Conservation (phyloP, 2,329 filamentous ascomycete genomes). For the Xylariaceae sp. region DNA sequence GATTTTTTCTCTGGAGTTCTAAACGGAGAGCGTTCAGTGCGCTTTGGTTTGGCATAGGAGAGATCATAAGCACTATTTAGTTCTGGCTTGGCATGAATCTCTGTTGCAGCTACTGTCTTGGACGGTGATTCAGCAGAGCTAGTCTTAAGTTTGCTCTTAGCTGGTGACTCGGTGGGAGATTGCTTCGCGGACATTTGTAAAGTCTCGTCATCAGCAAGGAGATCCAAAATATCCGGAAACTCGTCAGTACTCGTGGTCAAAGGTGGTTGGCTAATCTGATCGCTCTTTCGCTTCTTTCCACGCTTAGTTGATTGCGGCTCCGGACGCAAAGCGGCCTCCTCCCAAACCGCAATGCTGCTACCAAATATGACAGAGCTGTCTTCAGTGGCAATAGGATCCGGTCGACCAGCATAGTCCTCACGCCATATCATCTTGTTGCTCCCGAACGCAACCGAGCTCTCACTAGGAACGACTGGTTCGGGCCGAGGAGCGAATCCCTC, state of each 20-base stretch:
- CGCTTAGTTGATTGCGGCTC: slow-evolving; percentile 45
- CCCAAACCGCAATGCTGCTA: slow-evolving; percentile 48
- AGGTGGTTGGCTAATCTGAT: slow-evolving; percentile 48
- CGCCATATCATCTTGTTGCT: slow-evolving; percentile 49
- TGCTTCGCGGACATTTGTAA: slow-evolving; percentile 42
- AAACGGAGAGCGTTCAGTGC: slow-evolving; percentile 33
- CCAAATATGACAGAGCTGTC: slow-evolving; percentile 37
- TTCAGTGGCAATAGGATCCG: slow-evolving; percentile 44
- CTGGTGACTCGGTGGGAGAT: slow-evolving; percentile 46
- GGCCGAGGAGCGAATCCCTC: slow-evolving; percentile 43
- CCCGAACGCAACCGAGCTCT: slow-evolving; percentile 36
- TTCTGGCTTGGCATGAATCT: slow-evolving; percentile 20
- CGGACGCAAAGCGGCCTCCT: slow-evolving; percentile 48
- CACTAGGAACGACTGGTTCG: slow-evolving; percentile 32
- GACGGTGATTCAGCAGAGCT: slow-evolving; percentile 27
- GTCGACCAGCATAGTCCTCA: slow-evolving; percentile 49
- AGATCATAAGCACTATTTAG: slow-evolving; percentile 15
- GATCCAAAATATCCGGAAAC: slow-evolving; percentile 61
- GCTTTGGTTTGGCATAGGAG: slow-evolving; percentile 18
- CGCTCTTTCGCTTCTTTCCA: slow-evolving; percentile 60
- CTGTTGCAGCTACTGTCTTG: slow-evolving; percentile 14
- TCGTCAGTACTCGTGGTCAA: slow-evolving; percentile 44
- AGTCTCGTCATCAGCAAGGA: slow-evolving; percentile 41
- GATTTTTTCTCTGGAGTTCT: slow-evolving; percentile 32
- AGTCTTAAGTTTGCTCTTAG: slow-evolving; percentile 37